A percentile compares a stretch with the other conserved stretches of the same genome.
These are phyloP conservation scores for Typha latifolia DNA, from an alignment of 176 grass and related monocot genomes.

Conservation along the genomic window DNA sequence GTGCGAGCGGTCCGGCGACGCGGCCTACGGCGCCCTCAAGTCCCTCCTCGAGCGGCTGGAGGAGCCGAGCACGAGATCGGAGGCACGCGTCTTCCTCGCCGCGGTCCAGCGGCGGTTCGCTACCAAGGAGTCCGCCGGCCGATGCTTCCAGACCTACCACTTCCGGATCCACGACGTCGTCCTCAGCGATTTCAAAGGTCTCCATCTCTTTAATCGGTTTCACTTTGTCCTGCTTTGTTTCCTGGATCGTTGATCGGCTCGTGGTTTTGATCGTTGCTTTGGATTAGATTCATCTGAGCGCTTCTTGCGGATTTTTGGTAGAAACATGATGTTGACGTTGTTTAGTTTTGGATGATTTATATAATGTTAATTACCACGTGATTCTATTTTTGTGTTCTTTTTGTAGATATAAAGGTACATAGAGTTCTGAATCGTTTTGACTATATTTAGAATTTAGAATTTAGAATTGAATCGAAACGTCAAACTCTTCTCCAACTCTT, in stretches of 20 bases:
- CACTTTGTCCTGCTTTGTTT: neutral
- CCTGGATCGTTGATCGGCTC: neutral
- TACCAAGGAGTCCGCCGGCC: slow-evolving; percentile 25
- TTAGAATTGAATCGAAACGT: neutral
- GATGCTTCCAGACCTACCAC: slow-evolving; percentile 72
- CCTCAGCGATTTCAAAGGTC: slow-evolving; percentile 62
- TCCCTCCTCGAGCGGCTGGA: slow-evolving; percentile 60
- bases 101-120: slow-evolving; percentile 57
- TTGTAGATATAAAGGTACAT: too few relatives aligned
- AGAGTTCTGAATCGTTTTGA: neutral
- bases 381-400: too few relatives aligned
- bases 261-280: neutral
- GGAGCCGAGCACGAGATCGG: slow-evolving; percentile 44
- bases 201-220: neutral
- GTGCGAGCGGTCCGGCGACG: slow-evolving; percentile 68
- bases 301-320: neutral
- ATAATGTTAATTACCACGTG: too few relatives aligned
- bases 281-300: neutral
- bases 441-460: neutral
- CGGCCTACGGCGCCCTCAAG: slow-evolving; percentile 72
- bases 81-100: slow-evolving; percentile 60
- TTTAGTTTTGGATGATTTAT: too few relatives aligned
- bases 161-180: slow-evolving; percentile 85
- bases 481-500: neutral
- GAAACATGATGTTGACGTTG: too few relatives aligned